These are phyloP conservation scores for Daldinia concentrica DNA, from an alignment of 495 filamentous ascomycete genomes.

Conservation along the genomic window DNA sequence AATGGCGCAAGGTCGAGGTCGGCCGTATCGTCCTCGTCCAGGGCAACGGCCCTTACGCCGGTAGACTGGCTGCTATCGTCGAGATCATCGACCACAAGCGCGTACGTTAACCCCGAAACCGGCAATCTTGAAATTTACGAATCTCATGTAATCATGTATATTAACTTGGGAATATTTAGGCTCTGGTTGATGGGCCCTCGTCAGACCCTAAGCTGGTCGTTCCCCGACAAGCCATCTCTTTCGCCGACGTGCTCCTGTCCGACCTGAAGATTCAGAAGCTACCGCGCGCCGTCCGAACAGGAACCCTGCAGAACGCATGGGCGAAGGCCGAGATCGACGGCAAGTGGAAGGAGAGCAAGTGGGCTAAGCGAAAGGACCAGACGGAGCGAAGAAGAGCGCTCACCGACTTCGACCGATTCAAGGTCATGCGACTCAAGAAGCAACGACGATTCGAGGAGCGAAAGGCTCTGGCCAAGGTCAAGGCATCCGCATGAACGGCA, in stretches of 20 bases:
- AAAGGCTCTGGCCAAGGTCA: slow-evolving; percentile 87
- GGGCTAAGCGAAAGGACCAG: slow-evolving; percentile 87
- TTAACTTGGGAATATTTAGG: slow-evolving; percentile 65
- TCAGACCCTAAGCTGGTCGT: slow-evolving; percentile 76
- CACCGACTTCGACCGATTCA: slow-evolving; percentile 99
- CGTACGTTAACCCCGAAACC: slow-evolving; percentile 68
- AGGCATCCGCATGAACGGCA: slow-evolving; percentile 56
- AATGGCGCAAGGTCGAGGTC: slow-evolving; percentile 94
- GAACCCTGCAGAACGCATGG: slow-evolving; percentile 84
- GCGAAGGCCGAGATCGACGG: slow-evolving; percentile 84
- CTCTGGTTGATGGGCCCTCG: slow-evolving; percentile 92
- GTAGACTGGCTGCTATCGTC: slow-evolving; percentile 91
- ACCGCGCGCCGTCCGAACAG: slow-evolving; percentile 84
- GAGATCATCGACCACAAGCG: slow-evolving; percentile 99
- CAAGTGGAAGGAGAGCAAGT: slow-evolving; percentile 88
- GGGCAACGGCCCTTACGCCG: slow-evolving; percentile 73
- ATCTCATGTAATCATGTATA: slow-evolving; percentile 29
- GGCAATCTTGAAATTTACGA: slow-evolving; percentile 12
- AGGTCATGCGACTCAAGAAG: slow-evolving; percentile 97
- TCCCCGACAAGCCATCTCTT: slow-evolving; percentile 81
- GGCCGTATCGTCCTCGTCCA: slow-evolving; percentile 92
- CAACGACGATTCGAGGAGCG: slow-evolving; percentile 96
- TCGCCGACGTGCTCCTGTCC: slow-evolving; percentile 86
- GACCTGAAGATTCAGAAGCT: slow-evolving; percentile 88
- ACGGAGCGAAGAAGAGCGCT: slow-evolving; percentile 86